These are phyloP conservation scores for Aspergillus ostianus DNA, from an alignment of 495 filamentous ascomycete genomes.

Conservation along the genomic window DNA sequence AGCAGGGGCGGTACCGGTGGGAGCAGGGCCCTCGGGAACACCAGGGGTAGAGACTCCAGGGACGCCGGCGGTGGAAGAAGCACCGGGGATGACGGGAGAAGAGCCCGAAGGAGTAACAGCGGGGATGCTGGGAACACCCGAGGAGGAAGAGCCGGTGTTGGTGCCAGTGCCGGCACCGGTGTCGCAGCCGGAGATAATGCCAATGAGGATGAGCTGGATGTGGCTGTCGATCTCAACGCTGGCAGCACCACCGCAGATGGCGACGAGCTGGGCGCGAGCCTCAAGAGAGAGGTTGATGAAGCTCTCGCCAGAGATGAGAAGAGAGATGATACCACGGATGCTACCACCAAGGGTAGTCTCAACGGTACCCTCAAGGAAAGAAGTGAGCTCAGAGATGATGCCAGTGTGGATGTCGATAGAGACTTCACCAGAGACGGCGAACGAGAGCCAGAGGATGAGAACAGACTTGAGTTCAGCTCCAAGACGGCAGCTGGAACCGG, in stretches of 20 bases:
- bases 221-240: conserved; percentile 30
- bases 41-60: conserved; percentile 5
- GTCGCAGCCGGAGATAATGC: conserved; percentile 32
- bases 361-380: conserved; percentile 31
- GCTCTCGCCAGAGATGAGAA: conserved; percentile 37
- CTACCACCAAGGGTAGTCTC: conserved; percentile 31
- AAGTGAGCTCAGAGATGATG: conserved; percentile 30
- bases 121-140: conserved; percentile 22
- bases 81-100: conserved; percentile 11
- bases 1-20: conserved; percentile 10
- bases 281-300: conserved; percentile 33
- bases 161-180: conserved; percentile 18
- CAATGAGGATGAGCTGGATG: conserved; percentile 37
- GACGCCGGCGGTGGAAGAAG: conserved; percentile 8
- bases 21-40: conserved; percentile 7
- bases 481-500: conserved; percentile 35
- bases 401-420: conserved; percentile 29
- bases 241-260: conserved; percentile 36
- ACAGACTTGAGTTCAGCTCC: conserved; percentile 44
- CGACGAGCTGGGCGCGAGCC: conserved; percentile 41
- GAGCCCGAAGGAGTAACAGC: conserved; percentile 14
- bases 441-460: conserved; percentile 42
- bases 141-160: conserved; percentile 17
- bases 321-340: conserved; percentile 35
- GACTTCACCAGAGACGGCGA: conserved; percentile 30